These are phyloP conservation scores for Psilocybe tampanensis DNA, from an alignment of 768 basidiomycete genomes.

Conservation along the genomic window DNA sequence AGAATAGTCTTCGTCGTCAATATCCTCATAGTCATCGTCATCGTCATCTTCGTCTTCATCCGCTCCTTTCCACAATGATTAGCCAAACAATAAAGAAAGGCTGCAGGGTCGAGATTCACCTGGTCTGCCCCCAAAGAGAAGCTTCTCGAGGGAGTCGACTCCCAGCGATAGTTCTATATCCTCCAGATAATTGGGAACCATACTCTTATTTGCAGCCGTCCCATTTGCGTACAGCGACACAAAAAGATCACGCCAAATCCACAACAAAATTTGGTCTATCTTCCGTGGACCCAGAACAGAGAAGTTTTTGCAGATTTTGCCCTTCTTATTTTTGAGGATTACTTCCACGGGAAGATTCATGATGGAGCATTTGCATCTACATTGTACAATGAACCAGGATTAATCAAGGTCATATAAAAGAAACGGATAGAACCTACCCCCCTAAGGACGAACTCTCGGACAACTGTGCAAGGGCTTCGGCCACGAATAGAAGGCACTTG, in stretches of 20 bases:
- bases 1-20: constrained; percentile 34
- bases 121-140: constrained; percentile 59
- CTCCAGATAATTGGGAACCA: constrained; percentile 55
- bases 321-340: constrained; percentile 42
- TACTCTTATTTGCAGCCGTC: constrained; percentile 28
- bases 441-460: constrained; percentile 36
- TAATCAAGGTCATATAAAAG: neutral
- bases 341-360: constrained; percentile 49
- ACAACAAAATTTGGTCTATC: constrained; percentile 45
- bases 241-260: constrained; percentile 75
- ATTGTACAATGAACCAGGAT: neutral
- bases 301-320: constrained; percentile 51
- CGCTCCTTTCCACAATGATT: constrained; percentile 17
- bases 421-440: constrained; percentile 30
- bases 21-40: constrained; percentile 26
- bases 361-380: constrained; percentile 59
- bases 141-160: constrained; percentile 50
- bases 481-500: constrained; percentile 53
- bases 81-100: neutral
- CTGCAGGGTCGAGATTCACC: constrained; percentile 33
- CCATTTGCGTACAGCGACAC: constrained; percentile 51
- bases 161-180: constrained; percentile 57
- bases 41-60: constrained; percentile 31
- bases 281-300: constrained; percentile 46
- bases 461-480: constrained; percentile 48